Evolutionary conservation across 257 asterid species (phyloP).

Genomic region (Solanum virginianum): DNA sequence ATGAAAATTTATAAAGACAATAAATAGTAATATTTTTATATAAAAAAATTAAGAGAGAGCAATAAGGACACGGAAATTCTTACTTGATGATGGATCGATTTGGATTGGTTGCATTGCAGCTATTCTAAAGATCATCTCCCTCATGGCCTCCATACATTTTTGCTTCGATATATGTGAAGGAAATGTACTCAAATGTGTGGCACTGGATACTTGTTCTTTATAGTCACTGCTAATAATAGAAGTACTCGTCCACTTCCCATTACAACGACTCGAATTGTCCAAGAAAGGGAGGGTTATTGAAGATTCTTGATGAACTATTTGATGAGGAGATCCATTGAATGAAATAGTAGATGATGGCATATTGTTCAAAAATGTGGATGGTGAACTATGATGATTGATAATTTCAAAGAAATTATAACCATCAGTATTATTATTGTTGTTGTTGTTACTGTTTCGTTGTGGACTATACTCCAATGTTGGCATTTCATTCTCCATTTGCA

Average conservation of each 20-base stretch:
- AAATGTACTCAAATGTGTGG: neutral
- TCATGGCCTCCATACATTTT: slow-evolving; percentile 56
- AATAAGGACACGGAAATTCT: neutral
- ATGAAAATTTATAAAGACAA: too few species aligned
- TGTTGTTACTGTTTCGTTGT: neutral
- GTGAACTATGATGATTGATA: slow-evolving; percentile 2
- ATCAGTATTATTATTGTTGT: neutral
- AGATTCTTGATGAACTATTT: neutral
- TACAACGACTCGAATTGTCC: neutral
- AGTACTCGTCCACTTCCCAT: neutral
- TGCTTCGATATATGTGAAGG: neutral
- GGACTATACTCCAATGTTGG: neutral
- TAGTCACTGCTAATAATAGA: neutral
- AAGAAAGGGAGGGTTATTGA: neutral
- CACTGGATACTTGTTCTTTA: neutral
- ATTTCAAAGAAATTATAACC: neutral
- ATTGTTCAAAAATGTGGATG: neutral
- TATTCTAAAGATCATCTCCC: slow-evolving; percentile 78
- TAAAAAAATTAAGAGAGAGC: too few species aligned
- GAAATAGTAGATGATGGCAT: slow-evolving; percentile 21
- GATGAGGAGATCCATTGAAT: slow-evolving; percentile 1
- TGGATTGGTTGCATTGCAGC: slow-evolving; percentile 97
- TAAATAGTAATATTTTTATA: too few species aligned
- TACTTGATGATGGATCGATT: slow-evolving; percentile 62
- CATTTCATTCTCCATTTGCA: slow-evolving; percentile 45